Conservation (phyloP, 2,329 filamentous ascomycete species). For the Raffaelea ambrosiae region DNA sequence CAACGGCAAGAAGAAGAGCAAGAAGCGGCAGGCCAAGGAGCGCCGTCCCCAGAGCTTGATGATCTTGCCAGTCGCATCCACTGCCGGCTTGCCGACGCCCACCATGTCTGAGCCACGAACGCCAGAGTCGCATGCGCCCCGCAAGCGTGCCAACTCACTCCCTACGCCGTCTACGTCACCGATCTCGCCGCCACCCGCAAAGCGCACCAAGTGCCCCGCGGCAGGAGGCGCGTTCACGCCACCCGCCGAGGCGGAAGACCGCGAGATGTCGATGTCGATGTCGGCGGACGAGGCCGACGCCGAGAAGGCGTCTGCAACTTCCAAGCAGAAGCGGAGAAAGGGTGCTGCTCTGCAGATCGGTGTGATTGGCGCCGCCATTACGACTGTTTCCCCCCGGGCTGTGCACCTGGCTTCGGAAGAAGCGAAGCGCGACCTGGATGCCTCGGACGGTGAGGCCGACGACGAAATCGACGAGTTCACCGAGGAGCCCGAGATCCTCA, state of each 20-base stretch:
- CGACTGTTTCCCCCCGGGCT: conserved; percentile 1
- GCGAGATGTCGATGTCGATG: not conserved
- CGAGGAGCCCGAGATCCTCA: conserved; percentile 51
- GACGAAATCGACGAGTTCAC: conserved; percentile 42
- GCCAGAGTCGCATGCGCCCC: conserved; percentile 17
- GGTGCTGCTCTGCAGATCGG: conserved; percentile 2
- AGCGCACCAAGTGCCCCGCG: conserved; percentile 4
- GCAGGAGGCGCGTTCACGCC: not conserved
- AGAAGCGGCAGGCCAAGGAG: conserved; percentile 1
- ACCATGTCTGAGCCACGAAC: conserved; percentile 25
- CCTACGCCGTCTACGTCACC: conserved; percentile 28
- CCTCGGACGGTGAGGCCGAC: conserved; percentile 43
- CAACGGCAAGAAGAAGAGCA: conserved; percentile 18
- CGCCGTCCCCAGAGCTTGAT: conserved; percentile 40
- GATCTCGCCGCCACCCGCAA: conserved; percentile 2
- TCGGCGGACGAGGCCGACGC: not conserved
- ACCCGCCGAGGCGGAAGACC: not conserved
- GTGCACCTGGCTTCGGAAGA: conserved; percentile 9
- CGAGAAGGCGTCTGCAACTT: too few species aligned
- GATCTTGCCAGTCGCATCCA: conserved; percentile 19
- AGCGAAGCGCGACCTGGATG: conserved; percentile 38
- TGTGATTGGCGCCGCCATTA: conserved; percentile 9
- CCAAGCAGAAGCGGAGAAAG: conserved; percentile 1
- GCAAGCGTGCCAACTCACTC: conserved; percentile 40
- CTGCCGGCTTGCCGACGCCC: conserved; percentile 23